phyloP scores from a whole-genome alignment of 169 alveolate genomes.

The Eimeria tenella region DNA sequence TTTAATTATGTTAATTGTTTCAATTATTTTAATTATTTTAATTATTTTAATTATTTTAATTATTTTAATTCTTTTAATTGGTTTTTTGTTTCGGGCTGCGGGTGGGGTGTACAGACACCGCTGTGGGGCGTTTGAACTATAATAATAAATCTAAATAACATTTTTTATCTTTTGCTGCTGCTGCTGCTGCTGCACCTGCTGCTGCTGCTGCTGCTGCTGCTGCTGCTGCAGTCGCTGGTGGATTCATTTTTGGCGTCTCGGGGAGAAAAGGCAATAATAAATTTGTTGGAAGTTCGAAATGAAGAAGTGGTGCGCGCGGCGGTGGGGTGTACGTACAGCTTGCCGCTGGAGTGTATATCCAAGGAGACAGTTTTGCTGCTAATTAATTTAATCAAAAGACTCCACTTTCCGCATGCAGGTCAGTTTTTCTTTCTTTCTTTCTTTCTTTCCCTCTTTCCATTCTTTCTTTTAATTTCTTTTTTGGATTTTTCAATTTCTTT shows the following conservation, averaged over 20 bases:
- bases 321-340: conserved; percentile 48
- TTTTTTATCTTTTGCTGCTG: too few species aligned
- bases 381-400: neutral
- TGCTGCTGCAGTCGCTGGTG: neutral
- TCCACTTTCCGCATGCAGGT: conserved; percentile 28
- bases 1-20: too few species aligned
- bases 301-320: conserved; percentile 36
- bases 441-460: neutral
- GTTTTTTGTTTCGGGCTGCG: too few species aligned
- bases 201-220: neutral
- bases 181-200: too few species aligned
- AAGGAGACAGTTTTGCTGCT: conserved; percentile 38
- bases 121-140: too few species aligned
- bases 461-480: neutral
- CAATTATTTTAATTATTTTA: too few species aligned
- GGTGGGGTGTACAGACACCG: too few species aligned
- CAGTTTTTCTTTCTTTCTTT: neutral
- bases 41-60: too few species aligned
- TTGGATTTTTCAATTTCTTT: neutral
- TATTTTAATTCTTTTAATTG: too few species aligned
- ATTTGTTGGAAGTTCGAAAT: conserved; percentile 28
- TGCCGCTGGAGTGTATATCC: neutral
- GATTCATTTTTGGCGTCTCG: conserved; percentile 2
- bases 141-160: too few species aligned
- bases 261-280: neutral